Percentiles rank a stretch among this genome's conserved stretches.
Conservation (phyloP, 345 rosid species). For the Erucastrum elatum region DNA sequence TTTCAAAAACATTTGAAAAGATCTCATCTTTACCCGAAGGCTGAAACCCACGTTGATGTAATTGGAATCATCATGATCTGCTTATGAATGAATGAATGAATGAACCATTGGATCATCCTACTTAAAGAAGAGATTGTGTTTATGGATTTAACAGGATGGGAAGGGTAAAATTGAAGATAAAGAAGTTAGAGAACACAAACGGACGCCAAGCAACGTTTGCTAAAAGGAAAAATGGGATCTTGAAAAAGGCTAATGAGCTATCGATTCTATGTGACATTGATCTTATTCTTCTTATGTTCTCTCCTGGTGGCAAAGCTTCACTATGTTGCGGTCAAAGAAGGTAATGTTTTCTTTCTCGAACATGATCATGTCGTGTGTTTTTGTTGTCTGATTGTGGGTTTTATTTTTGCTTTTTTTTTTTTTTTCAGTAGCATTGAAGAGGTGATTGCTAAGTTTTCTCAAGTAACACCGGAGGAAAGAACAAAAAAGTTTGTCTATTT, state of each 20-base stretch:
- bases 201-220: conserved; percentile 77
- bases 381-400: background rate
- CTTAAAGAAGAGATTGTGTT: no score
- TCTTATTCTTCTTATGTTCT: conserved; percentile 79
- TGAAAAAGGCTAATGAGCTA: conserved; percentile 87
- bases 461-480: conserved; percentile 75
- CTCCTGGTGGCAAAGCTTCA: conserved; percentile 72
- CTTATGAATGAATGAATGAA: background rate
- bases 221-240: conserved; percentile 71
- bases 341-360: conserved; percentile 29
- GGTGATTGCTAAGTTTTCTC: conserved; percentile 68
- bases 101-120: background rate
- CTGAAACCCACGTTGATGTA: background rate
- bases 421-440: conserved; percentile 60
- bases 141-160: conserved; percentile 59
- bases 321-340: conserved; percentile 67
- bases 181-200: conserved; percentile 68
- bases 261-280: conserved; percentile 82
- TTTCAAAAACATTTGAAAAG: conserved; percentile 14
- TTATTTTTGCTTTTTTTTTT: background rate
- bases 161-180: conserved; percentile 85
- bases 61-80: background rate
- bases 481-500: conserved; percentile 57
- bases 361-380: background rate
- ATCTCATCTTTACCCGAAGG: background rate